Percentiles rank a stretch among this genome's conserved stretches.
These are phyloP conservation scores for Aspergillus sp. DNA, from an alignment of 2,329 filamentous ascomycete species.

Conservation along the genomic window DNA sequence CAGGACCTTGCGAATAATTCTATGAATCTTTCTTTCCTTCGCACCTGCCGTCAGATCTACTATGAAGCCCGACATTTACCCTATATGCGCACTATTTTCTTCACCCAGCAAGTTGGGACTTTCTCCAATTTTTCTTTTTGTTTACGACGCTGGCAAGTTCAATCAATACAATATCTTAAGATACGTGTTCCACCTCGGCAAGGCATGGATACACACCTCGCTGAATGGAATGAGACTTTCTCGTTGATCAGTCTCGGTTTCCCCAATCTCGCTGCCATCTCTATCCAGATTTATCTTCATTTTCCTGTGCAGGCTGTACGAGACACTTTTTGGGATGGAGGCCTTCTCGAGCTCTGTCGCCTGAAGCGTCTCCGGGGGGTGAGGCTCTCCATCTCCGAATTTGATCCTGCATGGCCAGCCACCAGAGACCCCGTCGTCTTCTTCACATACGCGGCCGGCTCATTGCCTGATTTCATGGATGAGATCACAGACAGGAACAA, in stretches of 20 bases:
- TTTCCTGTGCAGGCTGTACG: no score
- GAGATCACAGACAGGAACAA: no score
- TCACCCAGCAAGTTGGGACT: not conserved
- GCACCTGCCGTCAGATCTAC: not conserved
- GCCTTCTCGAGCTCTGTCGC: not conserved
- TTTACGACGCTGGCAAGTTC: not conserved
- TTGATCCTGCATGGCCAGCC: not conserved
- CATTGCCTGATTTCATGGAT: no score
- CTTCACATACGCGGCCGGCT: not conserved
- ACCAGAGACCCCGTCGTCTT: not conserved
- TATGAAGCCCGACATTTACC: not conserved
- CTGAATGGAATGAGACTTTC: not conserved
- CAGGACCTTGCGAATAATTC: not conserved
- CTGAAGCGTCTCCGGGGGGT: not conserved
- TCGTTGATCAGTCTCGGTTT: not conserved
- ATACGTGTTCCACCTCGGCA: not conserved
- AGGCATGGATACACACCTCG: not conserved
- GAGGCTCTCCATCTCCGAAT: not conserved
- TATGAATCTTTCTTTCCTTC: not conserved
- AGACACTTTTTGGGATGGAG: no score
- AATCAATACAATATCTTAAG: not conserved
- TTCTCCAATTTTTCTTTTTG: not conserved
- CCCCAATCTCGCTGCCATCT: no score
- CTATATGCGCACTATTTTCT: not conserved
- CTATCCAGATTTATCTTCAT: no score